Base-by-base conservation (phyloP, 2,329 filamentous ascomycete species). In the Colletotrichum eleusines region DNA sequence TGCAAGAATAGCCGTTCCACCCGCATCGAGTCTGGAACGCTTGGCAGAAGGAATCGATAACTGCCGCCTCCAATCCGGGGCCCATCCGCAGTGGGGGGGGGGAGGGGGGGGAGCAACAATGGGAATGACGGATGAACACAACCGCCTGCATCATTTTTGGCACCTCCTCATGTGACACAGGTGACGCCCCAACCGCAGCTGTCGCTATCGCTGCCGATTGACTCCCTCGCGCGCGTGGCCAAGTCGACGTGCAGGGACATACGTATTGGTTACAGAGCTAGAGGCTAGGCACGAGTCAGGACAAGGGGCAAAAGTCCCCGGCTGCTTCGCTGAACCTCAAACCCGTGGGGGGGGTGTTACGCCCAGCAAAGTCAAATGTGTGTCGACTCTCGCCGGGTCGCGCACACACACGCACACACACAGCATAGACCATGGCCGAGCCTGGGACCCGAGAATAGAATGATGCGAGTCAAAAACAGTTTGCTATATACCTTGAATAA, bases 251-350 rank as follows among this genome's bases (percentile, higher is more conserved):
- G 40, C 26, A 46, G 4, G 40, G 5, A 35, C 9, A n/a, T n/a
- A n/a, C n/a, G n/a, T n/a, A n/a, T n/a, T n/a, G n/a, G n/a, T n/a
- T n/a, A n/a, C n/a, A n/a, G n/a, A n/a, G n/a, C n/a, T n/a, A n/a
- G n/a, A n/a, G 16, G 2, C n/a, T 26, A 16, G n/a, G 35, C 51
- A 63, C 18, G 66, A 65, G 53, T 65, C 61, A 59, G 50, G 42
- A 57, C 55, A 31, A 4, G 20, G 9, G 40, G 9, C 7, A 59
- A 46, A 7, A n/a, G n/a, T 64, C 53, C 38, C 44, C 31, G 46
- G 26, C 26, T 23, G 31, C 16, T n/a, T 16, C 28, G 20, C 53
- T 53, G 53, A 65, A 65, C 46, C 53, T 12, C 3, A 7, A n/a
- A 16, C 9, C 11, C 50, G n/a, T n/a, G n/a, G n/a, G n/a, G n/a